These are phyloP conservation scores for Phytophthora vignae DNA, from an alignment of 352 stramenopile species.

Conservation along the genomic window DNA sequence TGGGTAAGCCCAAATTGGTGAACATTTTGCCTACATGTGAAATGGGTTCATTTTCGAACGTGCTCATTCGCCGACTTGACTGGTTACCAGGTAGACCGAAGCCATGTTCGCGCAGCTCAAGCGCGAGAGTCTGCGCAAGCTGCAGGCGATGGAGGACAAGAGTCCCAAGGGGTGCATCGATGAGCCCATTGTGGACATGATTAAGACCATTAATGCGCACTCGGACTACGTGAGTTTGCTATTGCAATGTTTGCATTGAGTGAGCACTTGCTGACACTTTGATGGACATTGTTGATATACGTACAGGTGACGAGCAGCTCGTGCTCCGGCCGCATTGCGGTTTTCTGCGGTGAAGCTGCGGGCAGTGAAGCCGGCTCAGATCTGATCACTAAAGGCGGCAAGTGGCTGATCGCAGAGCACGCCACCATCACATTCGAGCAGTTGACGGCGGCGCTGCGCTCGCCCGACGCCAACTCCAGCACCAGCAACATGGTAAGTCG, in stretches of 20 bases:
- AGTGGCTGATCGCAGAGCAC: constrained; percentile 90
- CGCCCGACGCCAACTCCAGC: constrained; percentile 36
- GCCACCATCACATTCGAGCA: constrained; percentile 73
- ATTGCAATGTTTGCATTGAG: too few species aligned
- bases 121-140: constrained; percentile 87
- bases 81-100: neutral
- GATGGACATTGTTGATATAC: neutral
- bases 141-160: constrained; percentile 87
- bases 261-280: neutral
- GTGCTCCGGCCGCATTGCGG: constrained; percentile 90
- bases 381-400: constrained; percentile 90
- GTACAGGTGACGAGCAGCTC: constrained; percentile 90
- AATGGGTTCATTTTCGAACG: neutral
- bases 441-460: constrained; percentile 58
- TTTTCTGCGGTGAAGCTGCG: constrained; percentile 77
- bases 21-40: neutral
- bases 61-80: constrained; percentile 15
- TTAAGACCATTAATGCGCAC: constrained; percentile 87
- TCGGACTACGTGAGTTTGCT: constrained; percentile 74
- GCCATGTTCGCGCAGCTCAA: constrained; percentile 86
- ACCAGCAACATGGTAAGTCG: constrained; percentile 72
- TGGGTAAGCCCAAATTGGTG: too few species aligned
- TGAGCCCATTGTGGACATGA: constrained; percentile 89
- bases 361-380: constrained; percentile 34
- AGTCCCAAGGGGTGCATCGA: constrained; percentile 93